Evolutionary conservation across 1,139 yeast genomes (phyloP).

Genomic region (Saccharomyces hybrid): DNA sequence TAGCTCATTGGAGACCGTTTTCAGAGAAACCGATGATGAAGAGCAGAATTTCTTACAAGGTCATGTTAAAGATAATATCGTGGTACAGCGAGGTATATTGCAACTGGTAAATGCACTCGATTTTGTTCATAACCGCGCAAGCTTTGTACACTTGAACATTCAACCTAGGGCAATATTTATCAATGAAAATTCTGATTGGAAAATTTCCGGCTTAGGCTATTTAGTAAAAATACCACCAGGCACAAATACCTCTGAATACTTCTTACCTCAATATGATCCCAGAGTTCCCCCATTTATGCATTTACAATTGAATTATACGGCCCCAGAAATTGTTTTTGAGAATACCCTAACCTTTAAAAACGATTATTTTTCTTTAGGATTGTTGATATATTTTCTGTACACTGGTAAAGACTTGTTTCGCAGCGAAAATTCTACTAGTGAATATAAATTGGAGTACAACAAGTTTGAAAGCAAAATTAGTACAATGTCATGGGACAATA

Average conservation of each 20-base stretch:
- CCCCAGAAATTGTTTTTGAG: constrained; percentile 65
- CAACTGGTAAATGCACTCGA: constrained; percentile 74
- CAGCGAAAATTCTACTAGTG: constrained; percentile 42
- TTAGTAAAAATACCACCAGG: constrained; percentile 33
- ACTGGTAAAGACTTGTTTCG: constrained; percentile 41
- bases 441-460: constrained; percentile 43
- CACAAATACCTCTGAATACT: constrained; percentile 38
- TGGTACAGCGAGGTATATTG: constrained; percentile 77
- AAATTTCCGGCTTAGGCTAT: constrained; percentile 67
- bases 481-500: constrained; percentile 41
- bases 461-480: constrained; percentile 39
- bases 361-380: constrained; percentile 79
- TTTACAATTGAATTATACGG: constrained; percentile 63
- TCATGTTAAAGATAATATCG: constrained; percentile 48
- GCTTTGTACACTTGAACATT: constrained; percentile 68
- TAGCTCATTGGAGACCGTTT: constrained; percentile 47
- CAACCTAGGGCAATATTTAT: constrained; percentile 73
- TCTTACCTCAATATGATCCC: constrained; percentile 46
- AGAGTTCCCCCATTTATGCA: constrained; percentile 68
- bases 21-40: constrained; percentile 23
- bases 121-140: constrained; percentile 72
- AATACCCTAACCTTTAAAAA: constrained; percentile 55
- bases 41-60: constrained; percentile 25
- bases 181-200: constrained; percentile 91
- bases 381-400: constrained; percentile 62